Base-by-base conservation (phyloP, 495 filamentous ascomycete genomes). In the Parmelia sp. region DNA sequence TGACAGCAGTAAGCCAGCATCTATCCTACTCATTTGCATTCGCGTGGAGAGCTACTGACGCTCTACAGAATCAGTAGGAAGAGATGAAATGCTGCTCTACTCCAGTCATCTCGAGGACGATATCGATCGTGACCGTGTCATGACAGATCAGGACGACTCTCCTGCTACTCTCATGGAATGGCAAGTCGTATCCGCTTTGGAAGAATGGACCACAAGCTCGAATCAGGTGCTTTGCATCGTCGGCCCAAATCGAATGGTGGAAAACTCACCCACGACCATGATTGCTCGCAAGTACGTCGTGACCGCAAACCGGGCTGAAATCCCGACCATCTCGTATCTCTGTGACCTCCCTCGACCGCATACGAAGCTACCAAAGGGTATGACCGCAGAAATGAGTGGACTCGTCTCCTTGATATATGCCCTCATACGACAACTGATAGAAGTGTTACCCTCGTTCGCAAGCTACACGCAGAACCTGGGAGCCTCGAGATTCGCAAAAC, bases 381-480 rank as follows among this genome's bases (percentile, higher is more conserved):
- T 72, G 65, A 76, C 71, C 1, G 51, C 66, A 4, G 75, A 73
- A 40, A 69, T 75, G 58, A 71, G 73, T 44, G 76, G 75, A 1
- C 71, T 82, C 4, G 73, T 82, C 17, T 73, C 75, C 9, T 72
- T 82, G 36, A 74, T 75, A 1, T 80, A 82, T 62, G 78, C 78
- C 58, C 61, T 80, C n/a, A 79, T 80, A 25, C 75, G 78, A n/a
- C 78, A 80, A 61, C 65, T 80, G 63, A 75, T 80, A 40, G 76
- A 80, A 61, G 71, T 71, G 42, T 66, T 78, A 23, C 79, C 78
- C 15, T 77, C 78, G 1, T 73, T 79, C 21, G 64, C 76, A 19
- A 73, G 33, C 10, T 40, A 31, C 45, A 39, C 19, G 15, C 23
- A 19, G 15, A 8, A 9, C 14, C 29, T 62, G 21, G 42, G 47